Conservation (phyloP, 1,284 basidiomycete genomes). For the Puccinia coronata region DNA sequence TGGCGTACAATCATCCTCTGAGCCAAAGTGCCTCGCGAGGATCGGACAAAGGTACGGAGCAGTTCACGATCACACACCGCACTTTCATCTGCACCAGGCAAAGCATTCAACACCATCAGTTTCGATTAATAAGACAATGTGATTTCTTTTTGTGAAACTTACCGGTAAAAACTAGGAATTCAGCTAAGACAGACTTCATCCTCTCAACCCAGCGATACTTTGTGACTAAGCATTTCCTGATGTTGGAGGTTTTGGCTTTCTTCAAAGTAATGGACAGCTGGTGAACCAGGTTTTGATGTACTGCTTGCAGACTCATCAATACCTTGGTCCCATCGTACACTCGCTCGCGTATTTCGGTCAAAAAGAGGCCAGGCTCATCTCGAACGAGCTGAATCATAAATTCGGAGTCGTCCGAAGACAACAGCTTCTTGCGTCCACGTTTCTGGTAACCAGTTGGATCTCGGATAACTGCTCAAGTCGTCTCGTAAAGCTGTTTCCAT, state of each 20-base stretch:
- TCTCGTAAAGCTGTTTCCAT: neutral
- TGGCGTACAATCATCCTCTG: neutral
- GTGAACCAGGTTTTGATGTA: neutral
- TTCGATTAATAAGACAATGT: neutral
- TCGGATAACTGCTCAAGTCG: neutral
- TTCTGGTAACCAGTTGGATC: neutral
- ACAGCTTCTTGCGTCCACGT: neutral
- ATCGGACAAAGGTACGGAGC: neutral
- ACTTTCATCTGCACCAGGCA: neutral
- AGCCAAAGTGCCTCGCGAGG: neutral
- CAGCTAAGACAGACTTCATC: neutral
- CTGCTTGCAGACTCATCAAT: neutral
- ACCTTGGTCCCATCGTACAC: neutral
- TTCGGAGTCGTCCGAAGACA: neutral
- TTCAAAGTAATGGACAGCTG: neutral
- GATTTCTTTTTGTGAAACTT: no score
- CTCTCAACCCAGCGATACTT: neutral
- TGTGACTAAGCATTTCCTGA: neutral
- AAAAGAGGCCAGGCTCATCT: neutral
- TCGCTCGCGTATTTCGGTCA: neutral
- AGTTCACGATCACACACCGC: neutral
- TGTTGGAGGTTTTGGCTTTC: neutral
- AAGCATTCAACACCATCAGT: neutral
- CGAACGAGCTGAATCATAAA: slow-evolving; percentile 1
- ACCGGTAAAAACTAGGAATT: slow-evolving; percentile 11